Base-by-base conservation (phyloP, 2,329 filamentous ascomycete species). In the Berkeleyomyces rouxiae region DNA sequence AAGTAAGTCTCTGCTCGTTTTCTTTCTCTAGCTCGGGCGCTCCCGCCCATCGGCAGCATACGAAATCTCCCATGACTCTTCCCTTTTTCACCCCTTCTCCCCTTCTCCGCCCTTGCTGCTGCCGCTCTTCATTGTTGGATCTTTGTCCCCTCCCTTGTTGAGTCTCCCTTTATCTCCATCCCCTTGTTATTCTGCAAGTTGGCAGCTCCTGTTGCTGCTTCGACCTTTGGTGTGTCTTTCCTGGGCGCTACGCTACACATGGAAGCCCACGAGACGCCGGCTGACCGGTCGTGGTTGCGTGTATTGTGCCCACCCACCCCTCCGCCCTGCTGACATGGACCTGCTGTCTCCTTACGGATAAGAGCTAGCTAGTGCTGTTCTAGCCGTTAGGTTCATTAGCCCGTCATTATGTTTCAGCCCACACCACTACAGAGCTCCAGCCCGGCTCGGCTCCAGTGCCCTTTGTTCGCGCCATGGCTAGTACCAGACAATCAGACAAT, bases 1-100 rank as follows among this genome's bases (percentile, higher is more conserved):
- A 83, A 75, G 80, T 82, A 78, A 71, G 80, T 78, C 31, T 43
- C 40, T 59, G 9, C 31, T 61, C 31, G 66, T 64, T 65, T 59
- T 43, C 40, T 59, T 59, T 9, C 46, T 33, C 58, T 11, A 7
- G 40, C 23, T 60, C 31, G 31, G 10, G 23, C 23, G 23, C 23
- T 23, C 23, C 23, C 23, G 23, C 23, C 23, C 23, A 13, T 57
- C 36, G 31, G 16, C 4, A 57, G 39, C 31, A 57, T 39, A 40
- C 49, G 4, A 3, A 40, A 36, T 36, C 39, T 58, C 53, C 23
- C 31, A 40, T 16, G n/a, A 7, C 39, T 59, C 58, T 44, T 59
- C 40, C 31, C n/a, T 46, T 44, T 46, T 46, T 59, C n/a, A 9
- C 36, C 11, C 46, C n/a, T 31, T 36, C 36, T 33, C 55, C 39